Base-by-base conservation (phyloP, 805 yeast genomes). In the Henningerozyma blattae region DNA sequence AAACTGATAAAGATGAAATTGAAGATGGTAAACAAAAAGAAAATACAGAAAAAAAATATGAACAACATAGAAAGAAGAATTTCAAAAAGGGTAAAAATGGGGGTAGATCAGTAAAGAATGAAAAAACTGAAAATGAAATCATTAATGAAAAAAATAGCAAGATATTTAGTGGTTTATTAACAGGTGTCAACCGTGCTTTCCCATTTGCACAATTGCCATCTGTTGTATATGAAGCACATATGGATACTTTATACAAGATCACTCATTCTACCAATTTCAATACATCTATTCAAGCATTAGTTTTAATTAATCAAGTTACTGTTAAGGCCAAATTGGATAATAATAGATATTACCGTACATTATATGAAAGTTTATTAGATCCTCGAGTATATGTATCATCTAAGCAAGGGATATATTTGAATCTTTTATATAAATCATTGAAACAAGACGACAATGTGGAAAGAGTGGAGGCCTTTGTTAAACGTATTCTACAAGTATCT, bases 111-210 rank as follows among this genome's bases (percentile, higher is more conserved):
- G 79, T 79, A 17, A 77, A 77, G 54, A 54, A 49, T 10, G 65
- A 56, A 33, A 79, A 77, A 54, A 64, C 77, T 10, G 82, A 75
- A 40, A 61, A 59, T 28, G 89, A 81, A 45, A 59, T 78, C 1
- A 39, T 63, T 16, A 83, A 85, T 50, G 97, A 91, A 54, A 83
- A 78, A 47, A 81, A 77, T 48, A 70, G 93, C 29, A 83, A 82
- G 48, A 60, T 89, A 46, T 84, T 89, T 47, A 77, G 95, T 19
- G 95, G 95, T 13, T 68, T 91, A 36, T 70, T 91, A 44, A 85
- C 98, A 1, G 98, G 98, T 45, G 71, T 91, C 38, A 91, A 91
- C 56, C 81, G 98, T 61, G 87, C 97, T 1, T 89, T 84, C 67
- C 97, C 97, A 35, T 91, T 83, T 54, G 76, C 94, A 2, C 68